A percentile compares a stretch with the other conserved stretches of the same genome.
These are phyloP conservation scores for Pelargonium cotyledonis DNA, from an alignment of 441 rosid species.

Conservation along the genomic window DNA sequence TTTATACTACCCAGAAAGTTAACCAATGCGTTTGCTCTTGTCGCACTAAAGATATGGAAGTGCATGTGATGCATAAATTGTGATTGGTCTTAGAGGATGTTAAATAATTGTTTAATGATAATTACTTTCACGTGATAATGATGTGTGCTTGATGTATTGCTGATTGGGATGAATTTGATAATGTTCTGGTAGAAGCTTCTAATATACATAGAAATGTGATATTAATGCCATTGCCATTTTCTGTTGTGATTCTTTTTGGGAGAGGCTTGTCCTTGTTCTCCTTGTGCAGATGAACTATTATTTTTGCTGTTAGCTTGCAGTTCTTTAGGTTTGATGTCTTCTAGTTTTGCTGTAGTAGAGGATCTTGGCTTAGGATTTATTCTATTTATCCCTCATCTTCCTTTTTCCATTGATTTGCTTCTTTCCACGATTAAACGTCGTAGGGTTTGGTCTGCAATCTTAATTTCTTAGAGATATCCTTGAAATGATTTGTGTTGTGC, in stretches of 20 bases:
- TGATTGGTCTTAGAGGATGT: background rate
- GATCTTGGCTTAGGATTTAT: conserved; percentile 1
- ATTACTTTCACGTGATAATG: background rate
- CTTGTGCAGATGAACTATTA: background rate
- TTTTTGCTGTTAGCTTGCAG: background rate
- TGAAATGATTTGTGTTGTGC: background rate
- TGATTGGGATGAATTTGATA: background rate
- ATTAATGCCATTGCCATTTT: background rate
- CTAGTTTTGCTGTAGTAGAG: background rate
- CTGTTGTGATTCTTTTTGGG: background rate
- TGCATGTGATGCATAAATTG: background rate
- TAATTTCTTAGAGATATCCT: background rate
- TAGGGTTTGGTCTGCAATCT: background rate
- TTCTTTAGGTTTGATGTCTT: background rate
- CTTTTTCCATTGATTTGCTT: background rate
- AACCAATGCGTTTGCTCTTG: background rate
- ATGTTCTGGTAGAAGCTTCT: background rate
- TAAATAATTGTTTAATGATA: background rate
- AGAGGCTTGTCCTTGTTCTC: conserved; percentile 1
- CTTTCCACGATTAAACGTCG: background rate
- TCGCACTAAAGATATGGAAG: background rate
- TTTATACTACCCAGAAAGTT: background rate
- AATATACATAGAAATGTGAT: background rate
- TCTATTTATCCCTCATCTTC: background rate
- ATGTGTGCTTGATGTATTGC: background rate